phyloP scores from a whole-genome alignment of 2,329 filamentous ascomycete genomes.

The Eutypella sp. region DNA sequence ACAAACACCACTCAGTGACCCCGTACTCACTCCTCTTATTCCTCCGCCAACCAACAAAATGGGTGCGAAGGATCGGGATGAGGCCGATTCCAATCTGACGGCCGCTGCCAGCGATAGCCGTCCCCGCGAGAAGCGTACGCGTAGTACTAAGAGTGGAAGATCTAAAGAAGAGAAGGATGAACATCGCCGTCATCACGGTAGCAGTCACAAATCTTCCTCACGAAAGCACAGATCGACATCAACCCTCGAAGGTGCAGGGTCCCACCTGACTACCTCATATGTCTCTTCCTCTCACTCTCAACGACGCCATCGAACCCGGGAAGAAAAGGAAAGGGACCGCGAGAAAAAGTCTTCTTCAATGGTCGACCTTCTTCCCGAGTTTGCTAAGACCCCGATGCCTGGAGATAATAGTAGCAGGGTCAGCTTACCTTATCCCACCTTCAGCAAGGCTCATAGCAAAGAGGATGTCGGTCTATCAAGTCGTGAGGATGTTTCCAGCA shows the following conservation, averaged over 20 bases:
- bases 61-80: constrained; percentile 23
- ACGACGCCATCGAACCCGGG: constrained; percentile 26
- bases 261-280: constrained; percentile 16
- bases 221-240: constrained; percentile 21
- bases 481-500: constrained; percentile 39
- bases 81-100: constrained; percentile 8
- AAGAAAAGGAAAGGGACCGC: constrained; percentile 25
- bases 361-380: constrained; percentile 28
- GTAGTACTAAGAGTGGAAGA: constrained; percentile 18
- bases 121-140: constrained; percentile 18
- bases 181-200: constrained; percentile 20
- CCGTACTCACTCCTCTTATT: not conserved
- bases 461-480: constrained; percentile 67
- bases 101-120: constrained; percentile 17
- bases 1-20: not conserved
- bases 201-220: constrained; percentile 15
- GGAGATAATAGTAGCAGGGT: constrained; percentile 19
- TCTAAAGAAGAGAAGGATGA: constrained; percentile 16
- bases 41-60: constrained; percentile 16
- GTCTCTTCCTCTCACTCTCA: constrained; percentile 8
- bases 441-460: constrained; percentile 77
- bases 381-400: constrained; percentile 17
- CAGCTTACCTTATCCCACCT: constrained; percentile 28
- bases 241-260: constrained; percentile 17
- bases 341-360: constrained; percentile 25